A percentile compares a stretch with the other conserved stretches of the same genome.
These are phyloP conservation scores for Microsporum canis DNA, from an alignment of 2,329 filamentous ascomycete genomes.

Conservation along the genomic window DNA sequence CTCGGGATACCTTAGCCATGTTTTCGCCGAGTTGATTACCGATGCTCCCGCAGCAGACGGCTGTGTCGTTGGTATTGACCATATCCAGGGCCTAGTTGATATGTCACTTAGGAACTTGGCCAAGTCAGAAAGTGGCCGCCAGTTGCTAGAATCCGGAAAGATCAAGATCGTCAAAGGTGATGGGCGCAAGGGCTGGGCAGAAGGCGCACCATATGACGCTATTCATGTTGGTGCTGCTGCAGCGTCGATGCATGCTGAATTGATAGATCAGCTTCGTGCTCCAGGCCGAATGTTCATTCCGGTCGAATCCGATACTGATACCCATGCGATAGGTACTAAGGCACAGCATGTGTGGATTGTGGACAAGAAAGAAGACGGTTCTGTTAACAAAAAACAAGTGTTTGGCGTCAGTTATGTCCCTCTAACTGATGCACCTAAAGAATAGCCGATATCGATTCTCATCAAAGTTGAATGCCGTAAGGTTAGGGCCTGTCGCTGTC, in stretches of 20 bases:
- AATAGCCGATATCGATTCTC: not conserved
- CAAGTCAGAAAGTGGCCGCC: conserved; percentile 48
- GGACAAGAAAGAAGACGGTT: conserved; percentile 50
- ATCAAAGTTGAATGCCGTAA: not conserved
- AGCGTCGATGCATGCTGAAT: conserved; percentile 54
- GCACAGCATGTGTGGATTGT: conserved; percentile 52
- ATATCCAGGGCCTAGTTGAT: conserved; percentile 54
- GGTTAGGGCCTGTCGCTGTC: not conserved
- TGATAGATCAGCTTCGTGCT: conserved; percentile 64
- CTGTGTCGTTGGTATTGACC: conserved; percentile 60
- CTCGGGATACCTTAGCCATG: conserved; percentile 75
- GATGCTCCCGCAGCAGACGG: conserved; percentile 28
- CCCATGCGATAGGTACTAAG: conserved; percentile 18
- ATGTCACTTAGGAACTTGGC: conserved; percentile 54
- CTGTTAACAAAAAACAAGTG: conserved; percentile 44
- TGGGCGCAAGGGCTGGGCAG: conserved; percentile 54
- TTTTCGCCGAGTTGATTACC: conserved; percentile 64
- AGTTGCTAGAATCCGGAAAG: conserved; percentile 50
- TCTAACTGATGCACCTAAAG: conserved; percentile 46
- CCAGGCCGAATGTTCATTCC: conserved; percentile 67
- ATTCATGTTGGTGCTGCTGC: conserved; percentile 94
- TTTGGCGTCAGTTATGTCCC: conserved; percentile 56
- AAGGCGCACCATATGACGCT: conserved; percentile 62
- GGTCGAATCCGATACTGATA: conserved; percentile 37
- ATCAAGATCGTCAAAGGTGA: conserved; percentile 68